Evolutionary conservation across 202 grass and related monocot genomes (phyloP).

Genomic region (Cymbopogon flexuosus): DNA sequence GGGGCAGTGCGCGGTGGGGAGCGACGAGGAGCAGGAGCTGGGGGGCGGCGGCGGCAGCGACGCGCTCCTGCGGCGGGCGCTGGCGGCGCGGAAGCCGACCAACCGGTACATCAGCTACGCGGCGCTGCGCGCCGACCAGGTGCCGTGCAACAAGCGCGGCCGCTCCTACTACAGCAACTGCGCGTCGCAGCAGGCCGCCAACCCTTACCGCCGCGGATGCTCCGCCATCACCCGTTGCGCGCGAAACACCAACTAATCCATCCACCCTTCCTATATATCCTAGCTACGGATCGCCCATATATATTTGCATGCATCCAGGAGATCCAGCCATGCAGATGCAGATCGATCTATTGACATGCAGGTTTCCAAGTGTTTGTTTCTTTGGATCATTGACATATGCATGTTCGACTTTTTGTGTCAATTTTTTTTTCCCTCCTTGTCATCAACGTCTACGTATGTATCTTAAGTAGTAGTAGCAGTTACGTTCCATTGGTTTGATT

Average conservation of each 20-base stretch:
- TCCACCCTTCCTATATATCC: no score
- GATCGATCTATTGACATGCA: background rate
- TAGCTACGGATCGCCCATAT: no score
- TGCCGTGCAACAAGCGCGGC: conserved; percentile 56
- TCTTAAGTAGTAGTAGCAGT: no score
- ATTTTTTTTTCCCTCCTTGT: no score
- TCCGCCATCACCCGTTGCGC: conserved; percentile 71
- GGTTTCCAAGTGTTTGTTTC: background rate
- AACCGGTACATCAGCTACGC: conserved; percentile 59
- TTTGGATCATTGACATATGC: no score
- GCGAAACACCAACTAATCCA: conserved; percentile 55
- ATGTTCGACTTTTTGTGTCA: no score
- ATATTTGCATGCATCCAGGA: no score
- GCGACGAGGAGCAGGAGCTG: background rate
- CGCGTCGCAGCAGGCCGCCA: conserved; percentile 31
- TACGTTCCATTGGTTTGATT: no score
- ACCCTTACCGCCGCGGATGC: conserved; percentile 75
- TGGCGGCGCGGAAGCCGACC: conserved; percentile 1
- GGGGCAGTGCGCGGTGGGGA: conserved; percentile 5
- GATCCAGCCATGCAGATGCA: background rate
- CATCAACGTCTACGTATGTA: no score
- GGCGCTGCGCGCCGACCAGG: conserved; percentile 51
- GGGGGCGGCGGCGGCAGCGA: background rate
- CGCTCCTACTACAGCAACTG: conserved; percentile 83
- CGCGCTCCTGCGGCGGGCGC: background rate